Evolutionary conservation across 305 asterid genomes (phyloP), one percentile per base, ranked within the genome.

Genomic region (Fraxinus velutina): DNA sequence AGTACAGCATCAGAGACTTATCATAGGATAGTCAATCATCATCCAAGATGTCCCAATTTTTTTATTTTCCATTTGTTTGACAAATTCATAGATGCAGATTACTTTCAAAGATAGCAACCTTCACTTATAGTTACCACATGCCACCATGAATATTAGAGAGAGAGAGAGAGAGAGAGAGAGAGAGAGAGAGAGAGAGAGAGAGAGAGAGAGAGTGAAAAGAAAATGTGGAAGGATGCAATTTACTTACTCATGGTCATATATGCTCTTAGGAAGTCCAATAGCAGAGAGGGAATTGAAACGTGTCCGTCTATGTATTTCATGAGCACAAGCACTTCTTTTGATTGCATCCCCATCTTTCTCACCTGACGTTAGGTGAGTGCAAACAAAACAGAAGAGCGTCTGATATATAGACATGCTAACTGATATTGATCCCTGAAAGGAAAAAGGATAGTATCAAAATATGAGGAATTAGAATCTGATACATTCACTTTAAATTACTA

Each of bases 391-490:
- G 88, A 90, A 90, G 85, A 92, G 89, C 5, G 99, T 94, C 90
- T 95, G 99, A 88, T 95, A 89, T 79, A 95, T 83, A 22, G 99
- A 92, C 99, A 95, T 92, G 84, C 99, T 94, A 80, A 95, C 97
- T 73, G 99, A 88, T 86, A 95, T 79, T 17, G 99, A 90, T 88
- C 99, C 99, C 99, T 95, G 90, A 78, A 84, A 85, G 75, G 68
- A 36, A 80, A 12, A 76, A 47, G 34, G 70, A 52, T 72, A 75
- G 78, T 60, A 6, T 34, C 12, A 70, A 32, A 52, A 62, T 24
- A 70, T 68, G 83, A 82, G 70, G 36, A 71, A 79, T 64, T 44
- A 22, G 34, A 66, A 66, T 29, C 73, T 15, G 2, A 66, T 24
- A 66, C 37, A 66, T 27, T 66, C 73, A 66, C n/a, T 27, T 22